Base-by-base conservation (phyloP, 202 grass and related monocot genomes). In the Saccharum hybrid region DNA sequence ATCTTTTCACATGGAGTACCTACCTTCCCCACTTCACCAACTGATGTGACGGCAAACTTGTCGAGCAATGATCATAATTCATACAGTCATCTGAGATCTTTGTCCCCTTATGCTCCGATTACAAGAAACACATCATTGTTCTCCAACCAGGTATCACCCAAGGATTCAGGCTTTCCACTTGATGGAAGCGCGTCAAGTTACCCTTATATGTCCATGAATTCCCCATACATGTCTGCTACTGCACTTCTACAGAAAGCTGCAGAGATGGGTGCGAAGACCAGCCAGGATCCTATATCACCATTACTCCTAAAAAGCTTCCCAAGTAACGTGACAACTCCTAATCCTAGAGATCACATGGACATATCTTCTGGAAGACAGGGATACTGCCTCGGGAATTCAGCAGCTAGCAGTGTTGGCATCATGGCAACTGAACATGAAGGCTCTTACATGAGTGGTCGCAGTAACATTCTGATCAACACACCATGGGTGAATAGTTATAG, bases 161-260 rank as follows among this genome's bases (percentile, higher is more conserved):
- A 70, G 51, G 81, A 86, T 66, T 28, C 84, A 64, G 77, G 84
- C 0, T 81, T 92, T 49, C 87, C 77, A 67, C 87, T 87, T 14
- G 78, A 89, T 75, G 90, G 81, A 60, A 84, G 77, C 19, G 81
- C 73, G 63, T 85, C 81, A 22, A 70, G 83, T 31, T 86, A 71
- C 33, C 76, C 83, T 52, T 88, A 86, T 48, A 86, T 92, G 86
- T 31, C 90, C 64, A 89, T 89, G 80, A 81, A 71, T 74, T 89
- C 90, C 48, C 72, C 87, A 56, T 87, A 87, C 60, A 89, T 87
- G 90, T 92, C 90, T 10, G 90, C 90, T 41, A 92, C 90, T 30
- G 90, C 90, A 70, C 78, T 92, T 31, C 84, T 92, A 57, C 90
- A 92, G 84, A 92, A 92, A 84, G 90, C 90, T 64, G 81, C 87